Percentiles rank a stretch among this genome's conserved stretches.
Evolutionary conservation across 768 basidiomycete genomes (phyloP).

Genomic region (Lyophyllum decastes): DNA sequence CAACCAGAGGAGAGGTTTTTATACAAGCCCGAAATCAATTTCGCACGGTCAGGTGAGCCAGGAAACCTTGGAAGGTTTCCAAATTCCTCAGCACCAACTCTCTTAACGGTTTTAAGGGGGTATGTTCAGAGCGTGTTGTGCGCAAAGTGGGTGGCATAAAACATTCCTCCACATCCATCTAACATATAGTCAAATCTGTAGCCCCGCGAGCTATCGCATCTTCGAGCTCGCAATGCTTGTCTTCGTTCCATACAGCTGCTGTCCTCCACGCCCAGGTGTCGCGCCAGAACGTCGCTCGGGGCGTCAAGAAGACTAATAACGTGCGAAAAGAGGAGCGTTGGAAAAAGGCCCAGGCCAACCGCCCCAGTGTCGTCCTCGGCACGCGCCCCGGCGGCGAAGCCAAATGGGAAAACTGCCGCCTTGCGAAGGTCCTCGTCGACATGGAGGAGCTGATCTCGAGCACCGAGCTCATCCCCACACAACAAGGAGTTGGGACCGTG

Average conservation of each 20-base stretch:
- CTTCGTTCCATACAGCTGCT: conserved; percentile 51
- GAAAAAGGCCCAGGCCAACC: conserved; percentile 35
- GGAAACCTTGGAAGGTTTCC: neutral
- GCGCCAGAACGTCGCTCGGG: conserved; percentile 35
- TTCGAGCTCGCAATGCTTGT: conserved; percentile 26
- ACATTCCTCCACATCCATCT: neutral
- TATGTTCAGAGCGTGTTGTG: conserved; percentile 31
- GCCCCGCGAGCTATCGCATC: conserved; percentile 43
- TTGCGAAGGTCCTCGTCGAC: conserved; percentile 64
- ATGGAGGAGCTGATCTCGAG: conserved; percentile 42
- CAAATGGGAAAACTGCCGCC: conserved; percentile 69
- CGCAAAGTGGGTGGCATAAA: conserved; percentile 25
- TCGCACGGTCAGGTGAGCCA: conserved; percentile 42
- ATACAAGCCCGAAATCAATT: conserved; percentile 26
- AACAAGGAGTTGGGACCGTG: conserved; percentile 37
- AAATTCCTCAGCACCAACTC: too few species aligned
- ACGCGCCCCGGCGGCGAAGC: conserved; percentile 61
- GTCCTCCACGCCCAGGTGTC: conserved; percentile 31
- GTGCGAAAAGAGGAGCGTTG: conserved; percentile 46
- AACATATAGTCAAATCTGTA: conserved; percentile 10
- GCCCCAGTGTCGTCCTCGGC: conserved; percentile 75
- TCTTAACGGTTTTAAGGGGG: neutral
- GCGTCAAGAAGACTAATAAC: conserved; percentile 45
- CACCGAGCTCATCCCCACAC: conserved; percentile 24
- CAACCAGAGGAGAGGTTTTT: conserved; percentile 7